Base-by-base conservation (phyloP, 805 yeast genomes). In the Sugiyamaella qingdaonensis region DNA sequence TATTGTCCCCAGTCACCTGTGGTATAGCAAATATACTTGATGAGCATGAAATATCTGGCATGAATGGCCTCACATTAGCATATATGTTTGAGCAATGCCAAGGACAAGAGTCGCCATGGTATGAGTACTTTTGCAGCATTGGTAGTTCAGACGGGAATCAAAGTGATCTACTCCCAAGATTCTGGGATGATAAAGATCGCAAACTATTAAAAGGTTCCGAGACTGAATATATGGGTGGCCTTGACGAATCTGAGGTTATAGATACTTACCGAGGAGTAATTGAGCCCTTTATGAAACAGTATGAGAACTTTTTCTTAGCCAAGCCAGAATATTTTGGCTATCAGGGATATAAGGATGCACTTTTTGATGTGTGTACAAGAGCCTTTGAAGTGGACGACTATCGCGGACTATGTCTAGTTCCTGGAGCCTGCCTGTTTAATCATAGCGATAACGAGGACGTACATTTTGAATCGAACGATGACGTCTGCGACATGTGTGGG, bases 371-470 rank as follows among this genome's bases (percentile, higher is more conserved):
- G 13, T 81, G 91, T 0, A 81, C 94, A 1, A 76, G 97, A 56
- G 90, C 91, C 0, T 91, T 92, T 66, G 83, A 82, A 39, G 80
- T 91, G 29, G 98, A 92, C 67, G 75, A 75, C 48, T 90, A 68
- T 64, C 88, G 85, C 61, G 86, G 82, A 32, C 74, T 84, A 31
- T 88, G 87, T 0, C 71, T 92, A 48, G 96, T 91, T 21, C 97
- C 97, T 0, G 88, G 90, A 13, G 97, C 97, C 0, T 96, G 91
- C 68, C 71, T 92, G 34, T 88, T 90, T 70, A 91, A 91, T 60
- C 97, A 90, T 64, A 76, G 70, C 11, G 81, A 68, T 1, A 62
- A 69, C 4, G 90, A 87, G 56, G 75, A 79, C 59, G 89, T 84
- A 9, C 85, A 83, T 67, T 88, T 89, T 63, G 86, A 81, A 54